These are phyloP conservation scores for Aspergillus alliaceus DNA, from an alignment of 2,329 filamentous ascomycete genomes.

Conservation along the genomic window DNA sequence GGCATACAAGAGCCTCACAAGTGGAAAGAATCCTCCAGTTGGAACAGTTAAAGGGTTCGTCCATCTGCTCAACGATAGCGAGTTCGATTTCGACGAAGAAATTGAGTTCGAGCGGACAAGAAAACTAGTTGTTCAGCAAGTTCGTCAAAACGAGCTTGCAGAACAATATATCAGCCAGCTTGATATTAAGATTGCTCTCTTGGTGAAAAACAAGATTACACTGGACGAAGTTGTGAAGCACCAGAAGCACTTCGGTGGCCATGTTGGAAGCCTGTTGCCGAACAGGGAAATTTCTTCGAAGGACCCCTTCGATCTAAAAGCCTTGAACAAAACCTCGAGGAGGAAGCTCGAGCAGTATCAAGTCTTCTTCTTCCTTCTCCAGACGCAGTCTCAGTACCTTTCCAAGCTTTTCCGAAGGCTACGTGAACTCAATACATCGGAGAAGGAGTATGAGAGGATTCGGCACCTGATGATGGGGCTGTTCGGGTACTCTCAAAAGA, in stretches of 20 bases:
- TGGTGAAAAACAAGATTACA: constrained; percentile 99
- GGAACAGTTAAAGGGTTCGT: constrained; percentile 98
- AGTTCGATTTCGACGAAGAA: constrained; percentile 98
- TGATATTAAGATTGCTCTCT: constrained; percentile 96
- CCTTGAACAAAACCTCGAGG: constrained; percentile 92
- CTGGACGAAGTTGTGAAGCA: constrained; percentile 96
- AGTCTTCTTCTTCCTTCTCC: constrained; percentile 93
- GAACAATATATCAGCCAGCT: constrained; percentile 98
- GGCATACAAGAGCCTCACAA: constrained; percentile 95
- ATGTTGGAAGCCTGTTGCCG: constrained; percentile 78
- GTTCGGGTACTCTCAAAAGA: constrained; percentile 96
- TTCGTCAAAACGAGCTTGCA: constrained; percentile 92
- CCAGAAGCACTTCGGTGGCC: constrained; percentile 92
- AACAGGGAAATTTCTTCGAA: constrained; percentile 86
- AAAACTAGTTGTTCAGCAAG: constrained; percentile 95
- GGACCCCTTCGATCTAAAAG: constrained; percentile 94
- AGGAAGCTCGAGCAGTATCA: constrained; percentile 97
- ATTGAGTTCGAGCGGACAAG: constrained; percentile 93
- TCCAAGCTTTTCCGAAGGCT: constrained; percentile 82
- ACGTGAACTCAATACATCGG: constrained; percentile 77
- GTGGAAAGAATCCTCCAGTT: constrained; percentile 93
- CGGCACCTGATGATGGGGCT: constrained; percentile 94
- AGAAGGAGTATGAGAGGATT: constrained; percentile 89
- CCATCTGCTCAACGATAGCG: constrained; percentile 94
- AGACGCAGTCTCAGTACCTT: constrained; percentile 94